Evolutionary conservation across 305 asterid species (phyloP), one percentile per base, ranked within the genome.

Genomic region (Petunia hybrid): DNA sequence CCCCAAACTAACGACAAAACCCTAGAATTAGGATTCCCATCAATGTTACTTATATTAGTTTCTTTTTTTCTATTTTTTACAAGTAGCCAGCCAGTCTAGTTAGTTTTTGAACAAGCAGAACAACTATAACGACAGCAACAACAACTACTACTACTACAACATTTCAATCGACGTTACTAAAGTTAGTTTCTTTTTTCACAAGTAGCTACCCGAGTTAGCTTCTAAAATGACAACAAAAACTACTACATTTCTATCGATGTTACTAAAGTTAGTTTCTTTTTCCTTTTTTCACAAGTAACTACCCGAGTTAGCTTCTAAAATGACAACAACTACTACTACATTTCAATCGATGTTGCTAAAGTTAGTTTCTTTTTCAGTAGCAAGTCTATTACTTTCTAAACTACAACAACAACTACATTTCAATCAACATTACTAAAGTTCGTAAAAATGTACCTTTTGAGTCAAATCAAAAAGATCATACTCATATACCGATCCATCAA

Each of bases 1-100:
- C 93, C 93, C 80, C 99, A 97, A 77, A 88, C 95, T 89, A 97
- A 88, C 39, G 97, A 97, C 10, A 97, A 89, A 76, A 92, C 95
- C 85, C 94, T 91, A 62, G 94, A 88, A 79, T 86, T 83, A 59
- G 98, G 94, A 77, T 92, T 91, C 64, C 99, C 99, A 57, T 95
- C 98, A 87, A 97, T 93, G 31, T 22, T 22, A 22, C 31, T 22
- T 0, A 22, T 0, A 22, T 22, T 22, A 22, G 31, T 22, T 22
- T 22, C 31, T 22, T 22, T 22, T 22, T 22, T 22, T 22, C 31
- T 22, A 22, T 22, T 22, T 22, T 22, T 22, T 22, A 22, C 31
- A 22, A 22, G 31, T 22, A 22, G 31, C 31, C 31, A 22, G 31
- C 31, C 31, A 22, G 0, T 22, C 31, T 22, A 22, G 31, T 22